These are phyloP conservation scores for Oryza longistaminata DNA, from an alignment of 176 grass and related monocot species.

Conservation along the genomic window DNA sequence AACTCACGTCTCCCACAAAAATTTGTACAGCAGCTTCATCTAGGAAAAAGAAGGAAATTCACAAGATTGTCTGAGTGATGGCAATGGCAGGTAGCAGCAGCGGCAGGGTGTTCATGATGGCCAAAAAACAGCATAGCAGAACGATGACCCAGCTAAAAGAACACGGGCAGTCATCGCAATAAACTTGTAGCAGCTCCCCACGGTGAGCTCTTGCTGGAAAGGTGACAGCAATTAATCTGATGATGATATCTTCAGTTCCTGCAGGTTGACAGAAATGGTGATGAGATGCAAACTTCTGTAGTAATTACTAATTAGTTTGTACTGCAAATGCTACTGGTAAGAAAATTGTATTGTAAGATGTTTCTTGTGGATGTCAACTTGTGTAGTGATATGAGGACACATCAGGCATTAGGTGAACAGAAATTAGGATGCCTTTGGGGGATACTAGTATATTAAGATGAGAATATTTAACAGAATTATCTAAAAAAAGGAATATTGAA, in stretches of 20 bases:
- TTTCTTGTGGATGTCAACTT: not conserved
- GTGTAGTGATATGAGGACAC: not conserved
- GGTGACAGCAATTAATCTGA: not conserved
- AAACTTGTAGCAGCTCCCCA: conserved; percentile 18
- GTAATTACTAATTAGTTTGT: not conserved
- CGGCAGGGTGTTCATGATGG: conserved; percentile 1
- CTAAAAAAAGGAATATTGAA: not conserved
- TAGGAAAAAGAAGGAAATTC: not conserved
- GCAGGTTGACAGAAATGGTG: conserved; percentile 33
- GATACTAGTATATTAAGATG: too few species aligned
- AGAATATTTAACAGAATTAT: too few species aligned
- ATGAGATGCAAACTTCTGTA: not conserved
- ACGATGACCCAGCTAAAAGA: not conserved
- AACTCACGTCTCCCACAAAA: conserved; percentile 39
- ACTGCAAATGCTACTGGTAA: not conserved
- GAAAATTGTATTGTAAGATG: not conserved
- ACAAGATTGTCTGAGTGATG: conserved; percentile 18
- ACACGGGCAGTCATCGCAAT: not conserved
- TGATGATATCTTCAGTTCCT: conserved; percentile 23
- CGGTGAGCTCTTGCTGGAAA: conserved; percentile 2
- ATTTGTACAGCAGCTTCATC: conserved; percentile 38
- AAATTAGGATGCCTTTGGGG: not conserved
- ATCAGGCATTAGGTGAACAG: not conserved
- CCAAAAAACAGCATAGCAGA: not conserved
- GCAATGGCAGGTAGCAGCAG: not conserved